Evolutionary conservation across 164 flowering plant genomes (phyloP), one percentile per base, ranked within the genome.

Genomic region (Tinospora cordifolia): DNA sequence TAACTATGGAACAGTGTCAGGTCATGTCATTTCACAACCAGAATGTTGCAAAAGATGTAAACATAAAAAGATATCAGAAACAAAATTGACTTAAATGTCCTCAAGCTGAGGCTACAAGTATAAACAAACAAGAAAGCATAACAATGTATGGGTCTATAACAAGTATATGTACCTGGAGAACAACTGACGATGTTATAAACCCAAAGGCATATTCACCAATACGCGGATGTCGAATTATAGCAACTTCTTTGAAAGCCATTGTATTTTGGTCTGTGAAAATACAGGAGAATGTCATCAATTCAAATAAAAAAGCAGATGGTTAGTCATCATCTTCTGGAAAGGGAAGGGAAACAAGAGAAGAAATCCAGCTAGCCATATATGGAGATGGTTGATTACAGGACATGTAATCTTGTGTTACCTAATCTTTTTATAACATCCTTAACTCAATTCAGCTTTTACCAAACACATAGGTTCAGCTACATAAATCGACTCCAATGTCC

Each of bases 161-260:
- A 36, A 2, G 9, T 13, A n/a, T 26, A 57, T 8, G n/a, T 73
- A 75, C 81, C 83, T 77, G 81, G 63, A 80, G 83, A 64, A 78
- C 69, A 65, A 80, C 75, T 26, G 81, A 80, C 14, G 96, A 90
- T 65, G 96, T 90, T 71, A 90, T 90, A 70, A 90, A 90, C 30
- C 96, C 96, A 79, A 90, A 90, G 67, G 93, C 93, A 79, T 90
- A 90, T 86, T 90, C 93, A 70, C 96, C 96, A 72, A 86, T 80
- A 71, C 96, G 93, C 22, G 96, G 96, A 73, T 90, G 96, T 39
- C 91, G 84, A 51, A 90, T 90, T 63, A 90, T 90, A 44, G 93
- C 96, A 26, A 90, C 96, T 74, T 90, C 96, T 75, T 90, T 90
- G 67, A 90, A 90, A 62, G 96, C 96, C 51, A 86, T 87, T 22